phyloP scores from a whole-genome alignment of 2,329 filamentous ascomycete species.

The Lachnellula cervina region DNA sequence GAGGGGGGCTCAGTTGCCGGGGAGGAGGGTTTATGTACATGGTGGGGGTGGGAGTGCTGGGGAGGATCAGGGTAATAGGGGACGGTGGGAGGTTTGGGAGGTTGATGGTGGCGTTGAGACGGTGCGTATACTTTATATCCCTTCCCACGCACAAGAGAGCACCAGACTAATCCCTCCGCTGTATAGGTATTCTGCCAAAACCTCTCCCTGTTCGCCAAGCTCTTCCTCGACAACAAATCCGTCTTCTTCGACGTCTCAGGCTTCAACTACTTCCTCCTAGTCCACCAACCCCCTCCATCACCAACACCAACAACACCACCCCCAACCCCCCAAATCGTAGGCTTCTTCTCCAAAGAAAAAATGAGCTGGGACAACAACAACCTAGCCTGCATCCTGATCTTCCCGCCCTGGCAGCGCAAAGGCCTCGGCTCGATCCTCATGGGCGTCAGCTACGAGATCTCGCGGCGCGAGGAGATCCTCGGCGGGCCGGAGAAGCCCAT shows the following conservation, averaged over 20 bases:
- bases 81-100: constrained; percentile 80
- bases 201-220: constrained; percentile 89
- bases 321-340: constrained; percentile 58
- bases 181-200: constrained; percentile 85
- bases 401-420: constrained; percentile 91
- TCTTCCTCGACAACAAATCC: constrained; percentile 97
- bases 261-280: constrained; percentile 91
- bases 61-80: constrained; percentile 43
- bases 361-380: constrained; percentile 99
- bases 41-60: constrained; percentile 28
- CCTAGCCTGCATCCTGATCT: constrained; percentile 90
- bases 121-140: constrained; percentile 37
- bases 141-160: neutral
- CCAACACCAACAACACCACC: constrained; percentile 3
- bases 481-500: constrained; percentile 94
- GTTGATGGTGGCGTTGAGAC: constrained; percentile 85
- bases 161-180: constrained; percentile 1
- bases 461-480: constrained; percentile 72
- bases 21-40: constrained; percentile 68
- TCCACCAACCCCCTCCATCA: constrained; percentile 56
- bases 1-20: no score
- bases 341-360: constrained; percentile 99
- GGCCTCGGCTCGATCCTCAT: constrained; percentile 86
- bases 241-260: constrained; percentile 95
- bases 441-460: constrained; percentile 89